A percentile compares a stretch with the other conserved stretches of the same genome.
phyloP scores from a whole-genome alignment of 805 yeast species.

The Priceomyces melissophilus region DNA sequence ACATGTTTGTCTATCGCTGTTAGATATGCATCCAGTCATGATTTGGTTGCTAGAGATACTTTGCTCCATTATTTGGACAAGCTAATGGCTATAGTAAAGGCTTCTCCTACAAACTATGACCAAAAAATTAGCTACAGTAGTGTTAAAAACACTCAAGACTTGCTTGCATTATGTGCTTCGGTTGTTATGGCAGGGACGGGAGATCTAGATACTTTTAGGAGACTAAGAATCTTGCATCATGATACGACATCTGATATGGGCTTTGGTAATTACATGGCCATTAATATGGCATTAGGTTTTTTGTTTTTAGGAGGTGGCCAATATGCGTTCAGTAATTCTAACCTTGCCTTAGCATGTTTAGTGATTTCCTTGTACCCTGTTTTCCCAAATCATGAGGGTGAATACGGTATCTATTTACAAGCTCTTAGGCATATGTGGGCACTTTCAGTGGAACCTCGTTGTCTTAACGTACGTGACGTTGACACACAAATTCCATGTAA shows the following conservation, averaged over 20 bases:
- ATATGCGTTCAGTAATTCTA: slow-evolving; percentile 65
- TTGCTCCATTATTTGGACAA: slow-evolving; percentile 54
- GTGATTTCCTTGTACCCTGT: slow-evolving; percentile 77
- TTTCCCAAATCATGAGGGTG: slow-evolving; percentile 46
- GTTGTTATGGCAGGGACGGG: slow-evolving; percentile 90
- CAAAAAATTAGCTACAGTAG: slow-evolving; percentile 53
- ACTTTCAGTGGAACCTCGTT: slow-evolving; percentile 73
- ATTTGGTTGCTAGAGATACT: slow-evolving; percentile 50
- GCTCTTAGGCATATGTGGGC: slow-evolving; percentile 92
- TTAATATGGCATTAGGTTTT: slow-evolving; percentile 81
- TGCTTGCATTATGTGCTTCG: slow-evolving; percentile 62
- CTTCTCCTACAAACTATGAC: slow-evolving; percentile 51
- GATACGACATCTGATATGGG: slow-evolving; percentile 42
- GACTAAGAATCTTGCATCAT: slow-evolving; percentile 70
- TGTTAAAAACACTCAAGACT: slow-evolving; percentile 52
- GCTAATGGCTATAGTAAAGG: slow-evolving; percentile 40
- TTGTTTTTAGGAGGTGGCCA: slow-evolving; percentile 92
- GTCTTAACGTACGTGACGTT: slow-evolving; percentile 74
- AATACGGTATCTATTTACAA: slow-evolving; percentile 65
- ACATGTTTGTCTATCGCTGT: slow-evolving; percentile 70
- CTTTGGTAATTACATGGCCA: slow-evolving; percentile 74
- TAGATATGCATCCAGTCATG: slow-evolving; percentile 68
- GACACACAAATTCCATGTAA: slow-evolving; percentile 54
- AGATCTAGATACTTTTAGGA: slow-evolving; percentile 70
- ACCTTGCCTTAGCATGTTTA: slow-evolving; percentile 64